Base-by-base conservation (phyloP, 1,284 basidiomycete species). In the Cerioporus squamosus region DNA sequence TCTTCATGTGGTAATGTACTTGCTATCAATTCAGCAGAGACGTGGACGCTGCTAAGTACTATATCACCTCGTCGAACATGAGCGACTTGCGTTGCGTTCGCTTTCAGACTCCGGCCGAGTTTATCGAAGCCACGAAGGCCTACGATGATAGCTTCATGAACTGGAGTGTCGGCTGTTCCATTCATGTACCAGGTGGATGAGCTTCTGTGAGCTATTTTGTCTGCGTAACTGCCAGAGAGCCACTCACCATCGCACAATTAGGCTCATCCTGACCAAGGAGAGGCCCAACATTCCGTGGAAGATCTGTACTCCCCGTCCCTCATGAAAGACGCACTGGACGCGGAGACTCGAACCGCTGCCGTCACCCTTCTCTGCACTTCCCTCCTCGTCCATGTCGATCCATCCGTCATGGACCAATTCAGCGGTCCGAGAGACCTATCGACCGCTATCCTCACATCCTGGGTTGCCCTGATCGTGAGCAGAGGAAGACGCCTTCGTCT, bases 81-180 rank as follows among this genome's bases (percentile, higher is more conserved):
- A 26, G 44, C 14, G 23, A 48, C 39, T 33, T 66, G 2, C 60
- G 46, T n/a, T 44, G 63, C 26, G 60, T 64, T 8, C 44, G 55
- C 40, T 67, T 63, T 47, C 9, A 48, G 2, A 23, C 61, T 24
- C 45, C 52, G 0, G n/a, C 53, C 12, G 51, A 51, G 7, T 62
- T 62, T 33, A 5, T 67, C 9, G 26, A 62, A 18, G 63, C 59
- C 4, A 24, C 55, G 12, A 26, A 57, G n/a, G 17, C 22, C 2
- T 49, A 62, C 50, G 64, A 68, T 46, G 65, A 67, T 42, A 59
- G 55, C 29, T 65, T 57, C 46, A 63, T 65, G 63, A 69, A 68
- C 57, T 57, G 56, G 15, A 29, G 50, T 14, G 2, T 66, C 2
- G 68, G 68, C 5, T n/a, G n/a, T n/a, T 23, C 54, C 22, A 40